Evolutionary conservation across 257 asterid genomes (phyloP), one percentile per base, ranked within the genome.

Genomic region (Salvia rosmarinus): DNA sequence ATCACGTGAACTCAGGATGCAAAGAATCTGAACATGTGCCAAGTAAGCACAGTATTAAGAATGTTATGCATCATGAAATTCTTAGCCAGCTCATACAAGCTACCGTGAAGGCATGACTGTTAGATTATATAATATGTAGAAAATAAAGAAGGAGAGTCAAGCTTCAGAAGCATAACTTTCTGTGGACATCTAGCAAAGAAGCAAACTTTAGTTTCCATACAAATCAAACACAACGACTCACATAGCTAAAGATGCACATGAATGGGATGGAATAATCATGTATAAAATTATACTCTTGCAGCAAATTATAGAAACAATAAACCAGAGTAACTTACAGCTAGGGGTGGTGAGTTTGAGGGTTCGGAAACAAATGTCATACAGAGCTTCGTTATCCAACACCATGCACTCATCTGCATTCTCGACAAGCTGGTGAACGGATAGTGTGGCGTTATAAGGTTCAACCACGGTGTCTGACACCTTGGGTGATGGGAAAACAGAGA

Each of bases 271-370:
- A 6, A 70, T 9, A 25, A 19, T 30, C 11, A 44, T 4, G 19
- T 8, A 44, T 4, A 34, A 47, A 54, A 55, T n/a, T 52, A 4
- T 3, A 20, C 32, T 20, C 3, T 23, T 16, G 55, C 19, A 6
- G 55, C 8, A 2, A 16, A 3, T 6, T 1, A 52, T 20, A 4
- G 21, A 28, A 54, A 13, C 59, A 43, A 4, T n/a, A 57, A 19
- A 40, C 28, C 9, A 13, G 30, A 12, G 75, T 0, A 52, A 73
- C 84, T 69, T 73, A 82, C 87, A 83, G 83, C 87, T 83, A 8
- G 87, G 87, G 51, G 87, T 83, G 73, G 87, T 83, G 67, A 83
- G 85, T 50, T 83, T 83, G 21, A 83, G 85, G 55, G 87, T 83
- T 64, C 85, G 70, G 85, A 83, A 80, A 76, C 87, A 83, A 72